Conservation (phyloP, 2,329 filamentous ascomycete species). For the Cladosporium austrohemisphaericum region DNA sequence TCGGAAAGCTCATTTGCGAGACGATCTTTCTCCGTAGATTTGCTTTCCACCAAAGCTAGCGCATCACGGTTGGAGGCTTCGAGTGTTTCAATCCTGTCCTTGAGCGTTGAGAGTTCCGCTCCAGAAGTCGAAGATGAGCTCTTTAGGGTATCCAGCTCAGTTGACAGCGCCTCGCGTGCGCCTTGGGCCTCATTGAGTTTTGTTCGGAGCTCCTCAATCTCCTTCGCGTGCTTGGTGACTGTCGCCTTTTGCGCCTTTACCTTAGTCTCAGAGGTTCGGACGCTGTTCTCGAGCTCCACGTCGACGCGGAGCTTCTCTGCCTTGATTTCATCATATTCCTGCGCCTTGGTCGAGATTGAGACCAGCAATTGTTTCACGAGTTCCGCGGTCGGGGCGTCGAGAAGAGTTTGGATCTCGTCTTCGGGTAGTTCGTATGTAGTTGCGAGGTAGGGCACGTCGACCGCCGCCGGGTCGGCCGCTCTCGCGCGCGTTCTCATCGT, state of each 20-base stretch:
- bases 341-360: slow-evolving; percentile 72
- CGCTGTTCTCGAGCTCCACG: slow-evolving; percentile 88
- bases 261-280: slow-evolving; percentile 78
- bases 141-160: slow-evolving; percentile 74
- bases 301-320: slow-evolving; percentile 85
- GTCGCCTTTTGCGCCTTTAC: slow-evolving; percentile 76
- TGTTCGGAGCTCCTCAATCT: slow-evolving; percentile 74
- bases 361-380: slow-evolving; percentile 72
- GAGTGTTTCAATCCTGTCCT: slow-evolving; percentile 77
- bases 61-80: slow-evolving; percentile 92
- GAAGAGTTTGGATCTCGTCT: slow-evolving; percentile 56
- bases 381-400: slow-evolving; percentile 69
- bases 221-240: slow-evolving; percentile 77
- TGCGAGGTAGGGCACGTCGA: slow-evolving; percentile 71
- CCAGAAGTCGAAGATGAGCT: slow-evolving; percentile 69
- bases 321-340: slow-evolving; percentile 75
- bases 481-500: slow-evolving; percentile 47
- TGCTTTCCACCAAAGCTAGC: slow-evolving; percentile 81
- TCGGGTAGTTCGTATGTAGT: slow-evolving; percentile 67
- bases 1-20: slow-evolving; percentile 81
- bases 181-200: slow-evolving; percentile 82
- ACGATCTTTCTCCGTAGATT: slow-evolving; percentile 79
- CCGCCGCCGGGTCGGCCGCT: slow-evolving; percentile 48
- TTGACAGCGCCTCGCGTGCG: slow-evolving; percentile 68
- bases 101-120: slow-evolving; percentile 70